phyloP scores from a whole-genome alignment of 345 rosid genomes.

The Eucalyptus coolabah region DNA sequence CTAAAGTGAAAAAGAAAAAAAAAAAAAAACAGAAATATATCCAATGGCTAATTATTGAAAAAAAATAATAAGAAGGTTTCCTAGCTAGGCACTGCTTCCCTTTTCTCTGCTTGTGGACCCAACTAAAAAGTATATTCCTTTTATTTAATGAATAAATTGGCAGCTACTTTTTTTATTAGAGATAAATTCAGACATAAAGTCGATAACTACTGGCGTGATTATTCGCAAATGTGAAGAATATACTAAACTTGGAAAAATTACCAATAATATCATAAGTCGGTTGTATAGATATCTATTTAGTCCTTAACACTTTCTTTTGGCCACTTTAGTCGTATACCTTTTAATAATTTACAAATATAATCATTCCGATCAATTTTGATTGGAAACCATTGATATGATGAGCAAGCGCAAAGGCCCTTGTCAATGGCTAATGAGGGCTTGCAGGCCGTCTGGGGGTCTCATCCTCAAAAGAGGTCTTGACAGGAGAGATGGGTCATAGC shows the following conservation, averaged over 20 bases:
- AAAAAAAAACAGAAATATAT: not conserved
- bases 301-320: not conserved
- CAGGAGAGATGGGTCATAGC: too few species aligned
- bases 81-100: not conserved
- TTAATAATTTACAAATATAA: too few species aligned
- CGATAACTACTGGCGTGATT: accelerated
- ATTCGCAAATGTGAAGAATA: not conserved
- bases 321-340: accelerated
- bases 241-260: not conserved
- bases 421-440: too few species aligned
- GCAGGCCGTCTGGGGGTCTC: accelerated
- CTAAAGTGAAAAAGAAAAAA: not conserved
- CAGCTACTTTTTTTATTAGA: not conserved
- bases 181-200: not conserved
- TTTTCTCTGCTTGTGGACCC: not conserved
- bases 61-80: not conserved
- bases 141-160: not conserved
- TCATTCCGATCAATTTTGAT: too few species aligned
- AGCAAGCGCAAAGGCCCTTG: too few species aligned
- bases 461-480: too few species aligned
- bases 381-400: accelerated
- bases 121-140: not conserved
- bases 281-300: not conserved
- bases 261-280: accelerated
- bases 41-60: not conserved